Base-by-base conservation (phyloP, 768 basidiomycete genomes). In the Hypholoma fasciculare region DNA sequence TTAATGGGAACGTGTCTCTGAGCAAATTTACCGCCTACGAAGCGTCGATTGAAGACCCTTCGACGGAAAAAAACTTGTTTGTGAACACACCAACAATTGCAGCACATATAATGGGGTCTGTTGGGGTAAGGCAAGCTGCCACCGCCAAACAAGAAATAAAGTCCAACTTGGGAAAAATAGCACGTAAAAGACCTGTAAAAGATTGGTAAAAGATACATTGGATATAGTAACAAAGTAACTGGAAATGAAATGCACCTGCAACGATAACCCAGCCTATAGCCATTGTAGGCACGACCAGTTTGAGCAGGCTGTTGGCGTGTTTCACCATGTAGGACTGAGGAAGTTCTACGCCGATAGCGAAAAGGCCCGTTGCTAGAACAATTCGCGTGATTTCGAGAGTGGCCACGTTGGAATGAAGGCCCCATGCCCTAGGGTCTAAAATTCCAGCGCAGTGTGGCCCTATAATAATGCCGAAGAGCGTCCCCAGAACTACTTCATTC, bases 271-370 rank as follows among this genome's bases (percentile, higher is more conserved):
- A 90, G 42, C 90, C 88, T 63, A 89, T 84, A n/a, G 89, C 87
- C 91, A 93, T 93, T 0, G 90, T 92, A 2, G 91, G 90, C 0
- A 92, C 81, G 17, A 92, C 86, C 83, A 92, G 83, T 39, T 83
- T 69, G 3, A 86, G 59, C 0, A 92, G 72, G 38, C 91, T 84
- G 64, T 82, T 88, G 40, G 84, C 90, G 65, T 96, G 93, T 27
- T 87, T 81, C 17, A 78, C 78, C 81, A 98, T 86, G 75, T 98
- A 98, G 0, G 87, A 83, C 57, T 84, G 78, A 0, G 96, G 96
- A 34, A 98, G 78, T 69, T 99, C 96, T 23, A 96, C 93, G 2
- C 96, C 96, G 37, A 98, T 93, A 6, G 96, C 92, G 65, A 99
- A 99, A 1, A 98, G 84, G 30, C 94, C 92, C 1, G 91, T 88